Evolutionary conservation across 768 basidiomycete genomes (phyloP), one percentile per base, ranked within the genome.

Genomic region (Asterophora lycoperdoides): DNA sequence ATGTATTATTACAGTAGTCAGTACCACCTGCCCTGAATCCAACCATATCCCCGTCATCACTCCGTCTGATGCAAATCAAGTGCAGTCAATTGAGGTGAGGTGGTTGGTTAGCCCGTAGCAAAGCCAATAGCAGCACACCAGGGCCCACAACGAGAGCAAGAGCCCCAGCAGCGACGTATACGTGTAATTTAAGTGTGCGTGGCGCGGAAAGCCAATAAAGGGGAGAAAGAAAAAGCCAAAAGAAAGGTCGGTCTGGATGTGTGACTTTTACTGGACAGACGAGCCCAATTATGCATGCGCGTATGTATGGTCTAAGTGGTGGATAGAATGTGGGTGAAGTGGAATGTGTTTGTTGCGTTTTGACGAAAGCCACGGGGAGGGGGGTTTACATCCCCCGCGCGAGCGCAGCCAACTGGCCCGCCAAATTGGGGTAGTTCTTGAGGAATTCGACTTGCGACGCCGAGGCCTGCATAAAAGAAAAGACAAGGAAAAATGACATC

Each of bases 371-470:
- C 23, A 23, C 6, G 23, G 23, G 3, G 23, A 23, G 23, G 23
- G 3, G 23, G 6, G 18, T 26, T 42, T 39, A 55, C 45, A 68
- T 49, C 14, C 56, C 59, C 47, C 64, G 62, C 8, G 74, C 74
- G 42, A 77, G 70, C 36, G 68, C 64, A 49, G 56, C 70, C 35
- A 89, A 66, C 66, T 86, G 77, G n/a, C 72, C 74, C n/a, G 86
- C 89, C 79, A 86, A 82, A 47, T 84, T 78, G 0, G 93, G 93
- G 61, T 92, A 96, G 56, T 80, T 83, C 63, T 80, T 74, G 63
- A 86, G 73, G 68, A 96, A 96, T 57, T 90, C 78, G 47, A 87
- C 69, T 65, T 96, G 94, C 6, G 92, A 80, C 48, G 75, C 73
- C 37, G 89, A 86, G 9, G 93, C 93, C 83, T 93, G 64, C 1